A percentile compares a stretch with the other conserved stretches of the same genome.
Conservation (phyloP, 371 early-diverging fungal species). For the Actinomucor elegans region DNA sequence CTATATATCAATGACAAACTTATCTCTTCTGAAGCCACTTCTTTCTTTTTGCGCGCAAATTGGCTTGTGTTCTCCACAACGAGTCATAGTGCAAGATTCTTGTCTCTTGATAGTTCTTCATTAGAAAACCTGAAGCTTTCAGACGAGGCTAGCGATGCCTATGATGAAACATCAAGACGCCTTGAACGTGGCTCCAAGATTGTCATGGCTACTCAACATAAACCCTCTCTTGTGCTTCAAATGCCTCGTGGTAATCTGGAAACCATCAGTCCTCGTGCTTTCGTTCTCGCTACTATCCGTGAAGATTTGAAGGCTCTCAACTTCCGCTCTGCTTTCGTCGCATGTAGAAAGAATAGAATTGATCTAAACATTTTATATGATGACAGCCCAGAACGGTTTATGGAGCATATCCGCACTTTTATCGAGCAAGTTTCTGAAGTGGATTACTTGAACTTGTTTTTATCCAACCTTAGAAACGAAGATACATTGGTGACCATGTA, state of each 20-base stretch:
- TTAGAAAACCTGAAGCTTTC: slow-evolving; percentile 50
- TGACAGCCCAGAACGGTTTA: slow-evolving; percentile 69
- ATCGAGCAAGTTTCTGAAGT: slow-evolving; percentile 77
- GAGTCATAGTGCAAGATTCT: slow-evolving; percentile 78
- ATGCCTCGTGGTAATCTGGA: slow-evolving; percentile 98
- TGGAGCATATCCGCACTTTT: slow-evolving; percentile 65
- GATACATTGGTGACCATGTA: slow-evolving; percentile 74
- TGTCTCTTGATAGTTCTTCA: slow-evolving; percentile 48
- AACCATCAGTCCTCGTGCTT: slow-evolving; percentile 90
- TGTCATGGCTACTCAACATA: slow-evolving; percentile 73
- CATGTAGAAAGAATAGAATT: slow-evolving; percentile 89
- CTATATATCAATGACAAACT: slow-evolving; percentile 73
- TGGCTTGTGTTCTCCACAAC: slow-evolving; percentile 86
- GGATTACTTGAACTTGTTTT: slow-evolving; percentile 89
- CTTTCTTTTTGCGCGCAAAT: slow-evolving; percentile 81
- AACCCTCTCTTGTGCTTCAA: slow-evolving; percentile 81
- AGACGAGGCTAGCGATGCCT: slow-evolving; percentile 51
- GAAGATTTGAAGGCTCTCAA: slow-evolving; percentile 66
- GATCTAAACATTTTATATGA: slow-evolving; percentile 91
- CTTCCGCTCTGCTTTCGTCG: slow-evolving; percentile 80
- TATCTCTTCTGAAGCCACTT: slow-evolving; percentile 79
- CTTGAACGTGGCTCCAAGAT: slow-evolving; percentile 92
- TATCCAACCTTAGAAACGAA: slow-evolving; percentile 76
- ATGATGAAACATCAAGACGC: slow-evolving; percentile 77
- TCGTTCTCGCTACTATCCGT: slow-evolving; percentile 84